phyloP scores from a whole-genome alignment of 768 basidiomycete genomes.

The Scleroderma bovista region DNA sequence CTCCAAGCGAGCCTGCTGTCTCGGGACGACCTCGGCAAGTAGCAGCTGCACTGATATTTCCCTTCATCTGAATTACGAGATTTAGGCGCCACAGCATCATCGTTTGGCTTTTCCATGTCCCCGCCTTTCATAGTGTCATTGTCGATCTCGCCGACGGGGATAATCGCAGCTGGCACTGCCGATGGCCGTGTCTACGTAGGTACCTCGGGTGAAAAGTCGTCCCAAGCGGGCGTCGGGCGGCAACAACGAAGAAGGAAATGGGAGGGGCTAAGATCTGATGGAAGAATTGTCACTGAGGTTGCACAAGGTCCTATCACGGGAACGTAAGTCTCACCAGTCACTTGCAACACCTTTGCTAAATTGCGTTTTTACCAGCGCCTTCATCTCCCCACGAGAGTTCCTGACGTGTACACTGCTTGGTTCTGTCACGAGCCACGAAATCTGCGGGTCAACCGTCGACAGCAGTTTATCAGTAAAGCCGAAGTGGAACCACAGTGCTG shows the following conservation, averaged over 20 bases:
- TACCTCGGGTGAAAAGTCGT: slow-evolving; percentile 55
- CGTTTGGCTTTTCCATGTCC: slow-evolving; percentile 52
- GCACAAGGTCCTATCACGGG: slow-evolving; percentile 74
- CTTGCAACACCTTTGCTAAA: neutral
- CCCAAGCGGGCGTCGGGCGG: slow-evolving; percentile 19
- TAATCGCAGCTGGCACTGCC: slow-evolving; percentile 67
- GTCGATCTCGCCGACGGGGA: slow-evolving; percentile 51
- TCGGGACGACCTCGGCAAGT: slow-evolving; percentile 51
- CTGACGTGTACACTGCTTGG: slow-evolving; percentile 61
- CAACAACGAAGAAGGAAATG: slow-evolving; percentile 63
- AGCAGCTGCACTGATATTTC: neutral
- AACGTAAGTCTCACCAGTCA: slow-evolving; percentile 39
- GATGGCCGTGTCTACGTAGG: slow-evolving; percentile 72
- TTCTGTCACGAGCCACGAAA: slow-evolving; percentile 42
- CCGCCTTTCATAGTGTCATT: slow-evolving; percentile 71
- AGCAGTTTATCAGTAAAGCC: slow-evolving; percentile 38
- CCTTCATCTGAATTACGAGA: neutral
- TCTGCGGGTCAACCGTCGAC: slow-evolving; percentile 35
- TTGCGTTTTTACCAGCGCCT: slow-evolving; percentile 36
- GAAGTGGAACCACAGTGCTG: slow-evolving; percentile 42
- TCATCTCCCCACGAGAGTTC: slow-evolving; percentile 41
- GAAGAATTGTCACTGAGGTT: slow-evolving; percentile 42
- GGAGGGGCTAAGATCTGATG: slow-evolving; percentile 56
- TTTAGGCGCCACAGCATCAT: slow-evolving; percentile 34
- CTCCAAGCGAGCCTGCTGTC: slow-evolving; percentile 52